Evolutionary conservation across 805 yeast species (phyloP).

Genomic region (Ascoidea tarda): DNA sequence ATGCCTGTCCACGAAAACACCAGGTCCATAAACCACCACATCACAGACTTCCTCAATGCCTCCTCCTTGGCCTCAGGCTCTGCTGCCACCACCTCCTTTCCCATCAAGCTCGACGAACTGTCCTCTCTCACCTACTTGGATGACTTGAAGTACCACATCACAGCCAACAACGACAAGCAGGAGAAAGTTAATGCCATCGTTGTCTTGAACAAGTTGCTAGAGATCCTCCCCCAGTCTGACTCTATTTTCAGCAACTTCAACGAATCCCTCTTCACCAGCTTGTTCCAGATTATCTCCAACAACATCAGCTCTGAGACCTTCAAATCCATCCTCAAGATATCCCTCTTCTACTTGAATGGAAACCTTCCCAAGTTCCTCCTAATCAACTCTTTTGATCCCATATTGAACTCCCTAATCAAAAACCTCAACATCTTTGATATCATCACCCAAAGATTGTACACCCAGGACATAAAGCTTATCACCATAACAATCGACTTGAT

Average conservation of each 20-base stretch:
- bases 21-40: conserved; percentile 23
- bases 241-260: conserved; percentile 24
- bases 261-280: conserved; percentile 23
- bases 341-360: conserved; percentile 13
- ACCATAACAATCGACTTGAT: neutral
- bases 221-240: conserved; percentile 26
- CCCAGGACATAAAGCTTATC: conserved; percentile 2
- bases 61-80: conserved; percentile 21
- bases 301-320: conserved; percentile 31
- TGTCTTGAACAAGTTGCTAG: conserved; percentile 37
- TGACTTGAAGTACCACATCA: conserved; percentile 25
- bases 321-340: conserved; percentile 28
- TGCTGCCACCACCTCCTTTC: conserved; percentile 2
- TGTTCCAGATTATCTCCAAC: conserved; percentile 26
- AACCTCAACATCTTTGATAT: conserved; percentile 5
- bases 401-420: conserved; percentile 2
- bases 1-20: neutral
- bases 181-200: conserved; percentile 39
- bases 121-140: conserved; percentile 4
- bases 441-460: conserved; percentile 1
- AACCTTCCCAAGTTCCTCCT: conserved; percentile 10
- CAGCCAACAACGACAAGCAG: conserved; percentile 28
- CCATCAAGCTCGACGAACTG: conserved; percentile 12
- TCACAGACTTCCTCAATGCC: conserved; percentile 27
- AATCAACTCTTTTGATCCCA: conserved; percentile 11